Percentiles rank a stretch among this genome's conserved stretches.
These are phyloP conservation scores for Gnetum montanum DNA, from an alignment of 75 land plant genomes.

Conservation along the genomic window DNA sequence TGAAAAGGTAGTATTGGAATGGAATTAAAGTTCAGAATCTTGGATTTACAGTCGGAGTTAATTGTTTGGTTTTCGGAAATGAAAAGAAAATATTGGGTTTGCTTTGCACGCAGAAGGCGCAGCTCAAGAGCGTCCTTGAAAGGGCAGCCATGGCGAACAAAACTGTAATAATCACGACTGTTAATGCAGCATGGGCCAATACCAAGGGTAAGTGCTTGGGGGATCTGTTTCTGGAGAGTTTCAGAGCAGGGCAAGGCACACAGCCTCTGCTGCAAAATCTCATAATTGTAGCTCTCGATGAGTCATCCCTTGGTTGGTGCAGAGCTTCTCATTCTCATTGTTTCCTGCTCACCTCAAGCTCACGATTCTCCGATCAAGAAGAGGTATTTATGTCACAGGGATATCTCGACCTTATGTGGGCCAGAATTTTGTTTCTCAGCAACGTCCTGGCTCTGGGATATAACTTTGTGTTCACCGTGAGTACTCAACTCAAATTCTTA, in stretches of 20 bases:
- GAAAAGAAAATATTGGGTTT: too few species aligned
- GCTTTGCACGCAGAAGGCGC: too few species aligned
- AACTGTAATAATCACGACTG: slow-evolving; percentile 26
- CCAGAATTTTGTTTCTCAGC: slow-evolving; percentile 53
- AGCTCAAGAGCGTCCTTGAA: not conserved
- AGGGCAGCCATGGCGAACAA: slow-evolving; percentile 6
- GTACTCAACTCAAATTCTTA: not conserved
- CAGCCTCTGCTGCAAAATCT: slow-evolving; percentile 14
- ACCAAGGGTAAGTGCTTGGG: slow-evolving; percentile 17
- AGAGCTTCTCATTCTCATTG: slow-evolving; percentile 19
- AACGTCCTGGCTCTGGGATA: slow-evolving; percentile 58
- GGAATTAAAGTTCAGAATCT: too few species aligned
- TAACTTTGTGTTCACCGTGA: slow-evolving; percentile 76
- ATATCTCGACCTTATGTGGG: slow-evolving; percentile 89
- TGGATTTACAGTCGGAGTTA: too few species aligned
- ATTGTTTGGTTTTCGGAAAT: too few species aligned
- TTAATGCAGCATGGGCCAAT: slow-evolving; percentile 36
- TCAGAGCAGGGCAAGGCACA: slow-evolving; percentile 16
- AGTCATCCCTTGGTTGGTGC: slow-evolving; percentile 22
- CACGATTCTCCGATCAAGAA: slow-evolving; percentile 27
- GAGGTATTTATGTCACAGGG: slow-evolving; percentile 38
- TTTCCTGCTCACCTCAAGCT: slow-evolving; percentile 15
- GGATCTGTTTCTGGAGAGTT: slow-evolving; percentile 27
- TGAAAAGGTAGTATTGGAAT: too few species aligned
- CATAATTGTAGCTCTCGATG: slow-evolving; percentile 21